Percentiles rank a stretch among this genome's conserved stretches.
These are phyloP conservation scores for Acorus gramineus DNA, from an alignment of 106 monocot species.

Conservation along the genomic window DNA sequence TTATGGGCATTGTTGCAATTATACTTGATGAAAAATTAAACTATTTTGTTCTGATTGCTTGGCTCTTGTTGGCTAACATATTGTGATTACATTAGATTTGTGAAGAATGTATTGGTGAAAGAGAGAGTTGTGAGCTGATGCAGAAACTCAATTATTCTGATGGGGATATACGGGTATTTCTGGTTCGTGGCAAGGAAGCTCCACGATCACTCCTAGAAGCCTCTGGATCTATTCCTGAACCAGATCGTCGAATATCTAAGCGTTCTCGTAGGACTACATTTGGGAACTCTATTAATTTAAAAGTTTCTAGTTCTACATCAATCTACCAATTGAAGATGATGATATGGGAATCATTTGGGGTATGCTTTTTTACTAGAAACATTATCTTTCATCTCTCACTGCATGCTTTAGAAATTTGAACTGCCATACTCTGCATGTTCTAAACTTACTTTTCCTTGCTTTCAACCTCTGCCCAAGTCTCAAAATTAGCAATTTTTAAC, in stretches of 20 bases:
- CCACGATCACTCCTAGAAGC: conserved; percentile 75
- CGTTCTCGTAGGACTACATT: conserved; percentile 62
- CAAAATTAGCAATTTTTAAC: too few species aligned
- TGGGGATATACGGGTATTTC: conserved; percentile 69
- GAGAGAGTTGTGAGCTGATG: conserved; percentile 71
- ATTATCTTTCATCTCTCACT: not conserved
- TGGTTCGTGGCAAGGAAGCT: conserved; percentile 88
- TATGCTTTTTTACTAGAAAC: conserved; percentile 20
- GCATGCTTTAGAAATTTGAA: not conserved
- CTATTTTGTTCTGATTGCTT: too few species aligned
- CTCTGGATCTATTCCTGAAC: conserved; percentile 31
- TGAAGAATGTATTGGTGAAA: conserved; percentile 94
- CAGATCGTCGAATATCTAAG: conserved; percentile 78
- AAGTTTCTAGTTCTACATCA: conserved; percentile 71
- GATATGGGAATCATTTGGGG: conserved; percentile 99
- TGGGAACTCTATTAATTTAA: conserved; percentile 72
- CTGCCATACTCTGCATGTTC: too few species aligned
- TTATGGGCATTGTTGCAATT: too few species aligned
- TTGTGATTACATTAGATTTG: conserved; percentile 38
- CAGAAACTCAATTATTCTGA: conserved; percentile 74
- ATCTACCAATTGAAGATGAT: conserved; percentile 96
- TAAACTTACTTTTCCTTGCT: too few species aligned
- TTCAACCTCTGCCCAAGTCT: too few species aligned
- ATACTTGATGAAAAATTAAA: too few species aligned
- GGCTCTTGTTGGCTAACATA: not conserved